Base-by-base conservation (phyloP, 2,329 filamentous ascomycete species). In the Mariannaea elegans region DNA sequence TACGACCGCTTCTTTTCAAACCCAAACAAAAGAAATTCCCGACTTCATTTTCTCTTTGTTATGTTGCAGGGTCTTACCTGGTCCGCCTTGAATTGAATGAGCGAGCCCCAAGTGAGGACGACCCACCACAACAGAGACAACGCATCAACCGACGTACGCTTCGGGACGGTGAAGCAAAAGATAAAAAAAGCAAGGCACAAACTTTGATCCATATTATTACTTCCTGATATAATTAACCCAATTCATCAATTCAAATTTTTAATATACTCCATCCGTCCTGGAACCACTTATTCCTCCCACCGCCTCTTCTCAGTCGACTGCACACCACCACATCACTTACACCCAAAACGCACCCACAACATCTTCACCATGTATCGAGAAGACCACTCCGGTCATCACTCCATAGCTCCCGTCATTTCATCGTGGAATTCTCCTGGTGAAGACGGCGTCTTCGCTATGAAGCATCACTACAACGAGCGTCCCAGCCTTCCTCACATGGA, bases 51-150 rank as follows among this genome's bases (percentile, higher is more conserved):
- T 24, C 10, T 34, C n/a, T 14, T 13, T 34, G 10, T 34, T 34
- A 9, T 38, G 27, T 21, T 32, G 29, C 57, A 60, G 57, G 57
- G 57, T 52, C 57, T 46, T 21, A 29, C 57, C 47, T 50, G 27
- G 55, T 51, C 39, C n/a, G n/a, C n/a, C n/a, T n/a, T n/a, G n/a
- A n/a, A 21, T 23, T 47, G 9, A 29, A 31, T 27, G 42, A 13
- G 50, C 50, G 32, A 44, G 31, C 29, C 50, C 50, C 34, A 39
- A 38, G 52, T 36, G 18, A 45, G n/a, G 54, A 45, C 56, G 63
- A 56, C 64, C 67, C 68, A 70, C 68, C 61, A 59, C 48, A 49
- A 42, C 51, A 55, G 46, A 62, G 65, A 65, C 68, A 70, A 69
- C 68, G 59, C 66, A 70, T 69, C 60, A 42, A 59, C 55, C 54